Evolutionary conservation across 169 alveolate species (phyloP).

Genomic region (Hepatocystis sp.): DNA sequence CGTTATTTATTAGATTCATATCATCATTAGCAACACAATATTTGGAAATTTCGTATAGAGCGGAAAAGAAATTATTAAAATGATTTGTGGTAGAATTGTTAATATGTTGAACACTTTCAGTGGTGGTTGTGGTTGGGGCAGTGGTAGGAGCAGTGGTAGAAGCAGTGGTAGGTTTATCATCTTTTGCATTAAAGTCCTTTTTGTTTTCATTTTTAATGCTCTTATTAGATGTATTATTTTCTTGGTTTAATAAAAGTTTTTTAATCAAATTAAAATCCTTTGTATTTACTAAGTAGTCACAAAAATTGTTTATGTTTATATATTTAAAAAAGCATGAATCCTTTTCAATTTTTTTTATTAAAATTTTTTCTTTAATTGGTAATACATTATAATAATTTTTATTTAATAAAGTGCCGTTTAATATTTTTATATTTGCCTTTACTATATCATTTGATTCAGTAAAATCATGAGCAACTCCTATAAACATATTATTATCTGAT

Average conservation of each 20-base stretch:
- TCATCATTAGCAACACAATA: constrained; percentile 17
- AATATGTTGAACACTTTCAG: not conserved
- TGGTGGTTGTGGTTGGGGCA: not conserved
- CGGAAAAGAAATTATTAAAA: constrained; percentile 2
- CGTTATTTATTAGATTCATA: constrained; percentile 64
- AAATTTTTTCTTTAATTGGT: constrained; percentile 46
- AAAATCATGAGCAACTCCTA: constrained; percentile 61
- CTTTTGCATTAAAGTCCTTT: not conserved
- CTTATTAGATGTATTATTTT: not conserved
- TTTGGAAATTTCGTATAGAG: constrained; percentile 26
- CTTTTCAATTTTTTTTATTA: constrained; percentile 58
- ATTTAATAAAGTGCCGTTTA: constrained; percentile 33
- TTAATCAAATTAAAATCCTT: constrained; percentile 5
- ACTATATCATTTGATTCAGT: constrained; percentile 65
- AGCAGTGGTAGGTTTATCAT: not conserved
- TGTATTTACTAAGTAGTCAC: constrained; percentile 10
- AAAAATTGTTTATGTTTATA: constrained; percentile 31
- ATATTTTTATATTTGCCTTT: constrained; percentile 54
- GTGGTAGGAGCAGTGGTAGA: too few species aligned
- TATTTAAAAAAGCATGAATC: constrained; percentile 18
- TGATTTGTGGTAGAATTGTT: not conserved
- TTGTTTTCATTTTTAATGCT: not conserved
- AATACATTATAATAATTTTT: constrained; percentile 29
- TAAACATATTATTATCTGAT: constrained; percentile 29
- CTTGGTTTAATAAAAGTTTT: constrained; percentile 6